phyloP scores from a whole-genome alignment of 768 basidiomycete genomes.

The Russula virescens region DNA sequence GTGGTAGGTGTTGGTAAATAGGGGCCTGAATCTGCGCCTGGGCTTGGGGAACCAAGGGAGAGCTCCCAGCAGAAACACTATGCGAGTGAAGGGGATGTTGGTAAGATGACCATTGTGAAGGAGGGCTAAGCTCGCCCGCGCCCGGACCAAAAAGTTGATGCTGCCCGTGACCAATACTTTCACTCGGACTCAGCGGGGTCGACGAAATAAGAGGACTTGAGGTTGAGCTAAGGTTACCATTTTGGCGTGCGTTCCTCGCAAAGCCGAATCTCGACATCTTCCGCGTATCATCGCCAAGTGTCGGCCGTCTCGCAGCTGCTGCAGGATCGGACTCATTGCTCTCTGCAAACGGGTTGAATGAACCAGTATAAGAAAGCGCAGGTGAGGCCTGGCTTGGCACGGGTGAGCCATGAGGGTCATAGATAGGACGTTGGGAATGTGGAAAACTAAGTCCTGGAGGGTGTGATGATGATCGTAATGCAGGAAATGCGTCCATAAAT shows the following conservation, averaged over 20 bases:
- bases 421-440: conserved; percentile 46
- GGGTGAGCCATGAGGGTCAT: conserved; percentile 45
- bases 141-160: conserved; percentile 33
- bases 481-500: conserved; percentile 68
- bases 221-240: conserved; percentile 55
- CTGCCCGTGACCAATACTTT: conserved; percentile 44
- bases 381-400: conserved; percentile 44
- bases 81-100: conserved; percentile 41
- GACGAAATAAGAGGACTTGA: conserved; percentile 55
- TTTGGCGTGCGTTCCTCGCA: conserved; percentile 35
- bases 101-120: conserved; percentile 43
- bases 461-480: conserved; percentile 38
- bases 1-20: conserved; percentile 32
- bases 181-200: conserved; percentile 46
- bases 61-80: conserved; percentile 36
- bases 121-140: conserved; percentile 34
- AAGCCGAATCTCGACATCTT: conserved; percentile 80
- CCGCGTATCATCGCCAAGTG: conserved; percentile 55
- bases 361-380: conserved; percentile 56
- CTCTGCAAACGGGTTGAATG: conserved; percentile 80
- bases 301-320: conserved; percentile 33
- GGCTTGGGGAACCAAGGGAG: conserved; percentile 45
- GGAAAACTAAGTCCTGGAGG: conserved; percentile 53
- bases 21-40: conserved; percentile 35
- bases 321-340: conserved; percentile 40